Conservation (phyloP, 129 eudicot species). For the Kitagawia praeruptora region DNA sequence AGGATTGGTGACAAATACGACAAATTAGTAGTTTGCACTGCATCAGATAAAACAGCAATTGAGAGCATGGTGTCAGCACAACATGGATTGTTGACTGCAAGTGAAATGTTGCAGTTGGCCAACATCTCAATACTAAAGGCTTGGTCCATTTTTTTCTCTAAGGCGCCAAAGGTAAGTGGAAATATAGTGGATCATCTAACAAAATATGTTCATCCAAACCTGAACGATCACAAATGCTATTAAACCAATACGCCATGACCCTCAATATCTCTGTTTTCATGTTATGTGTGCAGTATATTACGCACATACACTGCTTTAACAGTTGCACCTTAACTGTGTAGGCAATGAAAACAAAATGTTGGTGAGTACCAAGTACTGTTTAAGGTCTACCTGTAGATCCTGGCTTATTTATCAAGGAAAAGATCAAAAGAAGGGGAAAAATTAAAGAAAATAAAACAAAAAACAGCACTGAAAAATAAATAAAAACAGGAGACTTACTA, state of each 20-base stretch:
- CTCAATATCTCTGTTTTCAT: not conserved
- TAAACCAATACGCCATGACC: not conserved
- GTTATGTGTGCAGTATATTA: not conserved
- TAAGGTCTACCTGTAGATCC: not conserved
- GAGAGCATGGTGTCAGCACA: conserved; percentile 89
- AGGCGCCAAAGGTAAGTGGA: conserved; percentile 53
- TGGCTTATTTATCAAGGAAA: not conserved
- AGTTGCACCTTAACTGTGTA: not conserved
- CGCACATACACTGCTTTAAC: no score
- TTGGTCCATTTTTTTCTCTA: conserved; percentile 58
- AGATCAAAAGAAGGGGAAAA: not conserved
- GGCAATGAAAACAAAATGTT: no score
- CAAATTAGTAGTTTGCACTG: conserved; percentile 51
- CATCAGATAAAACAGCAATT: conserved; percentile 62
- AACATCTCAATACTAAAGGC: conserved; percentile 64
- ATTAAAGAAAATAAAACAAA: no score
- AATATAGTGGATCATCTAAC: not conserved
- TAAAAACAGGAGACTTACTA: no score
- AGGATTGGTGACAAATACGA: conserved; percentile 26
- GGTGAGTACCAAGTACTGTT: not conserved
- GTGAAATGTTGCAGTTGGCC: conserved; percentile 43
- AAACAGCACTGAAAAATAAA: not conserved
- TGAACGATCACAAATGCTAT: not conserved
- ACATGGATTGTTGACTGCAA: conserved; percentile 50
- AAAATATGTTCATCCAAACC: not conserved